Evolutionary conservation across 148 eudicot genomes (phyloP), one percentile per base, ranked within the genome.

Genomic region (Rhododendron griersonianum): DNA sequence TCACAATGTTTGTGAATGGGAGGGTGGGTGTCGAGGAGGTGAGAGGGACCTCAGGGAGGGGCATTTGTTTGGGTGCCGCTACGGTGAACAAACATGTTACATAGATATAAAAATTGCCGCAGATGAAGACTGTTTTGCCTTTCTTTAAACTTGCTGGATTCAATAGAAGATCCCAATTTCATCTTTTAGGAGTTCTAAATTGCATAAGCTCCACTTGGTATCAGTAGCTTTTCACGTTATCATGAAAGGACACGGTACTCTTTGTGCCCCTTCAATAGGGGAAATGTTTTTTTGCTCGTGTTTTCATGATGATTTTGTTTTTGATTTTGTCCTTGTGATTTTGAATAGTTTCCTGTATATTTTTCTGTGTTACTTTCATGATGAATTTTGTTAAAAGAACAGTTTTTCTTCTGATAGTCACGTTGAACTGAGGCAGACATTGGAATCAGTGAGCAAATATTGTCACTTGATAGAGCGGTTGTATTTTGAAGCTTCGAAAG

Each of bases 401-500:
- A 7, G 7, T 87, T 87, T 30, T 78, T 41, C 77, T 50, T 84
- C 45, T 51, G 25, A 83, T 86, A 91, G 95, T 67, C 91, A 91
- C 87, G 92, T 93, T 85, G 93, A 93, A 87, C 85, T 90, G 86
- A 87, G 92, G 88, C 92, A 88, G 74, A 89, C 92, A 15, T 85
- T 93, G 87, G 95, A 91, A 81, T 90, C 93, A 51, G 91, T 93
- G 84, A 88, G 93, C 84, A 85, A 71, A 83, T 51, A 81, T 87
- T 91, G 95, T 83, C 93, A 84, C 35, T 84, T 88, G 82, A 82
- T 93, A 82, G 92, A 90, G 87, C 93, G 91, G 69, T 83, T 93
- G 51, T 86, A 87, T 86, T 91, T 93, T 87, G 93, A 93, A 87
- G 92, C 93, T 45, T 91, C 93, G 50, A 87, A 86, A 87, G 89